Conservation (phyloP, 176 grass and related monocot species). For the Bothriochloa decipiens region DNA sequence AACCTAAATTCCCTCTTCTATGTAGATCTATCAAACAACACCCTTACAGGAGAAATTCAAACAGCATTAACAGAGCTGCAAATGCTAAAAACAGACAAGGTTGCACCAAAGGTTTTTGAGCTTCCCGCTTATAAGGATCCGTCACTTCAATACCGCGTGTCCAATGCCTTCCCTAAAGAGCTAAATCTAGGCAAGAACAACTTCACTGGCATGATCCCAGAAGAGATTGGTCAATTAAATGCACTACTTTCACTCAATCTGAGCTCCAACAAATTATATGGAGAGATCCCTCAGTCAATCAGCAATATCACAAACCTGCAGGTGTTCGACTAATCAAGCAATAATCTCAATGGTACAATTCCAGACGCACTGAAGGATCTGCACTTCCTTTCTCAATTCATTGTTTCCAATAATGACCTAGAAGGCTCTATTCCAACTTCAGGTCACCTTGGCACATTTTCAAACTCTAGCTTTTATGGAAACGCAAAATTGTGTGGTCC, state of each 20-base stretch:
- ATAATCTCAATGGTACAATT: conserved; percentile 49
- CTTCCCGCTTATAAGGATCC: conserved; percentile 19
- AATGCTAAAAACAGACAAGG: no score
- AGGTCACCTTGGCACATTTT: conserved; percentile 57
- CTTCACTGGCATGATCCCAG: conserved; percentile 37
- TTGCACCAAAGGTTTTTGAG: no score
- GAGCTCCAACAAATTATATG: conserved; percentile 45
- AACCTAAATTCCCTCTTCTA: no score
- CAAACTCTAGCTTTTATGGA: conserved; percentile 46
- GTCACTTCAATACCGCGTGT: conserved; percentile 40
- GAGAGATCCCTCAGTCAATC: conserved; percentile 35
- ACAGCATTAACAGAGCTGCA: no score
- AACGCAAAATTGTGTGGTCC: conserved; percentile 57
- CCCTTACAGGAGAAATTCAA: no score
- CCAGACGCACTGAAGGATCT: conserved; percentile 38
- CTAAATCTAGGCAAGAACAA: conserved; percentile 40
- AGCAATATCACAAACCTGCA: conserved; percentile 43
- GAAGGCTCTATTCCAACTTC: conserved; percentile 50
- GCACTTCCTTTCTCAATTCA: conserved; percentile 60
- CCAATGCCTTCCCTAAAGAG: conserved; percentile 35
- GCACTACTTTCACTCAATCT: conserved; percentile 36
- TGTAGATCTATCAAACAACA: no score
- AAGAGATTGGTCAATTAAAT: no score
- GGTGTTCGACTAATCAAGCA: conserved; percentile 45
- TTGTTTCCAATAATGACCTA: conserved; percentile 49